Evolutionary conservation across 495 filamentous ascomycete genomes (phyloP).

Genomic region (Rhypophila decipiens): DNA sequence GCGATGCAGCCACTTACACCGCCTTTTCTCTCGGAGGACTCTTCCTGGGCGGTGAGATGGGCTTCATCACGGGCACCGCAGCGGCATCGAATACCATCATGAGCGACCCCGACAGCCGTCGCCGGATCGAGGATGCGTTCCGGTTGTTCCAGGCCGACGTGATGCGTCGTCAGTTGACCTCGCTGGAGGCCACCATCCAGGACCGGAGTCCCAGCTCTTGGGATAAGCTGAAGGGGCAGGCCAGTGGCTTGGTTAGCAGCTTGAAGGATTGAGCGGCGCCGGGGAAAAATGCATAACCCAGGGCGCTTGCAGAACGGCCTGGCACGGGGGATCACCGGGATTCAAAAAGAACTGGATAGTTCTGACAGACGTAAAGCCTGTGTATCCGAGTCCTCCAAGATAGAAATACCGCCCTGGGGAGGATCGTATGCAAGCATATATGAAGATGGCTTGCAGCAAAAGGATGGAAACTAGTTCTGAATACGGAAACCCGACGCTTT

Average conservation of each 20-base stretch:
- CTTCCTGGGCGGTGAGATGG: slow-evolving; percentile 59
- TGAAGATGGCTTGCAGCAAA: no score
- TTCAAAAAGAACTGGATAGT: no score
- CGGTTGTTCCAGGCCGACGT: slow-evolving; percentile 56
- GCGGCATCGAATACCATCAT: slow-evolving; percentile 46
- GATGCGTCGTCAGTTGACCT: slow-evolving; percentile 50
- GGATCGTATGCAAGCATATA: no score
- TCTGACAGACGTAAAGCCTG: no score
- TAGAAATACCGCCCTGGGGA: no score
- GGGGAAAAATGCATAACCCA: no score
- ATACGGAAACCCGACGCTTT: no score
- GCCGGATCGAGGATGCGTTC: slow-evolving; percentile 60
- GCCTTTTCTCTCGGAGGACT: slow-evolving; percentile 56
- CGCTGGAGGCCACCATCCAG: slow-evolving; percentile 38
- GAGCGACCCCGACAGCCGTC: slow-evolving; percentile 45
- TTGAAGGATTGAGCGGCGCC: no score
- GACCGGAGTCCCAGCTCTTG: not conserved
- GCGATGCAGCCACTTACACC: slow-evolving; percentile 57
- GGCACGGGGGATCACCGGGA: no score
- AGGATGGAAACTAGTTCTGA: no score
- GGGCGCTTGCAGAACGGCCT: no score
- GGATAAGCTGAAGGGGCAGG: slow-evolving; percentile 13
- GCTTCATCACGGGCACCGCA: slow-evolving; percentile 49
- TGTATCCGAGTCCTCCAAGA: no score
- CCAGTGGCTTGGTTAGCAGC: slow-evolving; percentile 6